Evolutionary conservation across 2,329 filamentous ascomycete genomes (phyloP), one percentile per base, ranked within the genome.

Genomic region (Cryphonectria nitschkei): DNA sequence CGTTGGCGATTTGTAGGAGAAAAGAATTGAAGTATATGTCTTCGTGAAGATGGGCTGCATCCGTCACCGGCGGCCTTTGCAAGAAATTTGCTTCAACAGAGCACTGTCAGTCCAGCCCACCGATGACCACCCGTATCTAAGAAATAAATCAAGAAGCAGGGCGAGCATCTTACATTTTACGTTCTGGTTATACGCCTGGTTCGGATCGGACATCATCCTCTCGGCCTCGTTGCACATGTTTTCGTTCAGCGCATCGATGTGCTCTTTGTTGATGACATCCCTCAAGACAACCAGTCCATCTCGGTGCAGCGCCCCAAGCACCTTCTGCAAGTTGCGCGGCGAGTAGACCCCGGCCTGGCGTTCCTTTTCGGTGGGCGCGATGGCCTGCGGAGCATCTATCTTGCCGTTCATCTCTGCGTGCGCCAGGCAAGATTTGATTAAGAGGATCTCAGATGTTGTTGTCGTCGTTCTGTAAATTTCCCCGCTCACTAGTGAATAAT

Each of bases 21-120:
- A 81, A 82, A 0, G 79, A 76, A 71, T 83, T 82, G 75, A 82
- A 83, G 73, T 82, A 82, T 3, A 83, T 75, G 73, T 82, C 81
- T 62, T 81, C 76, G 69, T 78, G 77, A 1, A 82, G 74, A 43
- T 77, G 76, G 11, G 78, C 74, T 2, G 76, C 65, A 32, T 81
- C 72, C 22, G 73, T 78, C 19, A 82, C 68, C 7, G 80, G 81
- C 11, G 81, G 80, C 14, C 75, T 76, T 71, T 83, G 81, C 3
- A 83, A 76, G 70, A 83, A 79, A 72, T 82, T 82, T 26, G 80
- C 79, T 81, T 34, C 22, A 43, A 4, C 5, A 3, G 26, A 52
- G 26, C 19, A 6, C 4, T 16, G 26, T 69, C 3, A 71, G 62
- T 19, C 26, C 29, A 5, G 1, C 34, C 32, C 14, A 4, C 34